Conservation (phyloP, 2,329 filamentous ascomycete species). For the Botrytis elliptica region DNA sequence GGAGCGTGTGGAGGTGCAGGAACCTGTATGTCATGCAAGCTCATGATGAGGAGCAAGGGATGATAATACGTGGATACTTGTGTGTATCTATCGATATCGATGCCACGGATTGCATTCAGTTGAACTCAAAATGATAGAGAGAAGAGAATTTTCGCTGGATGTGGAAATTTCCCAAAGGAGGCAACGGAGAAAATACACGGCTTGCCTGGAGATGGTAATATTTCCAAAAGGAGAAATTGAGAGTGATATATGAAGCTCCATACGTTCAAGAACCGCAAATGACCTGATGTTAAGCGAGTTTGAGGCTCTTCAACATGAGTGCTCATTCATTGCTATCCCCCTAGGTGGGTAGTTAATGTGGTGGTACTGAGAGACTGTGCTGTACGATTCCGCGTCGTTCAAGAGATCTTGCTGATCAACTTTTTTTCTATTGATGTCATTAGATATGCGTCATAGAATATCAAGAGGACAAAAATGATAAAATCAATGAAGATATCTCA, state of each 20-base stretch:
- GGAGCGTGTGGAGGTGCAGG: neutral
- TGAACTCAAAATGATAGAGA: neutral
- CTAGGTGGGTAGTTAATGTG: neutral
- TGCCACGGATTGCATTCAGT: neutral
- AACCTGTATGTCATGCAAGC: neutral
- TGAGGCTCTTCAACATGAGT: neutral
- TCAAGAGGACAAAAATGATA: too few relatives aligned
- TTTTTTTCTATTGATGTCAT: neutral
- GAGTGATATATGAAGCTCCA: too few relatives aligned
- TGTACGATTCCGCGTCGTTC: too few relatives aligned
- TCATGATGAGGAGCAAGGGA: neutral
- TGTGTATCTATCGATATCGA: neutral
- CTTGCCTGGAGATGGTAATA: neutral
- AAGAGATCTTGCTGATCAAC: neutral
- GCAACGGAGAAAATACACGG: neutral
- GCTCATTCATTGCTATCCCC: neutral
- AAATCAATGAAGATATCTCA: neutral
- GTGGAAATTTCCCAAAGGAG: slow-evolving; percentile 2
- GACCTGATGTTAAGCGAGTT: neutral
- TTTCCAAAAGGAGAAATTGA: neutral
- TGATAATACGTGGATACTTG: neutral
- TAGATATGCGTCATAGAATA: too few relatives aligned
- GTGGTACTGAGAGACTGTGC: too few relatives aligned
- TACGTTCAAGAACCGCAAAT: neutral
- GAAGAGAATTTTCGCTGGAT: neutral